Conservation (phyloP, 148 eudicot genomes). For the Beta vulgaris region DNA sequence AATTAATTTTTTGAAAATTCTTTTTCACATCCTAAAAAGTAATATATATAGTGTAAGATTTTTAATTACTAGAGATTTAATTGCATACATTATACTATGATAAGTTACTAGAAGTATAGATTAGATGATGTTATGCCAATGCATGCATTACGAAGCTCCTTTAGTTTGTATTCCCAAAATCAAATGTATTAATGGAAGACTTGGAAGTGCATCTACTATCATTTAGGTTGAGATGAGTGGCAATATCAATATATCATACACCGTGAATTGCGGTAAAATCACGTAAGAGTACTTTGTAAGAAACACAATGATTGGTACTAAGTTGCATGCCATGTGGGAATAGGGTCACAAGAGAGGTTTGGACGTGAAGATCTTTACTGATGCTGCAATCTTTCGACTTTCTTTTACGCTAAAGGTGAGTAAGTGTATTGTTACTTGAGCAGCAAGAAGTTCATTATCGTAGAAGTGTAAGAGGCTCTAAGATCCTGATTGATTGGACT, state of each 20-base stretch:
- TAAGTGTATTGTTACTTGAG: not conserved
- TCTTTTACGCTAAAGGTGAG: constrained; percentile 5
- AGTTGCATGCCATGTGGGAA: constrained; percentile 24
- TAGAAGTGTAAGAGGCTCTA: not conserved
- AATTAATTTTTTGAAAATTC: too few species aligned
- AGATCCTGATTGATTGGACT: not conserved
- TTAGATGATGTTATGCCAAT: too few species aligned
- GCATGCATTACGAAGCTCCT: too few species aligned
- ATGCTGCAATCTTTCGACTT: not conserved
- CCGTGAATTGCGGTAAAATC: constrained; percentile 30
- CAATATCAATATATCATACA: not conserved
- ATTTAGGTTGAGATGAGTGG: constrained; percentile 6
- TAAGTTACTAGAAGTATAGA: too few species aligned
- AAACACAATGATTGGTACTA: constrained; percentile 10
- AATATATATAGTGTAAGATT: too few species aligned
- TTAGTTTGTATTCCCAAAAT: too few species aligned
- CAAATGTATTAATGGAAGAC: too few species aligned
- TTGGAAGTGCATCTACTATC: not conserved
- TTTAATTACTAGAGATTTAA: too few species aligned
- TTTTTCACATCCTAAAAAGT: too few species aligned
- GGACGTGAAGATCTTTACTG: constrained; percentile 20
- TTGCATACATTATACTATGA: too few species aligned
- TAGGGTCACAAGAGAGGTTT: not conserved
- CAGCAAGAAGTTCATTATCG: not conserved
- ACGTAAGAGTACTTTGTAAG: constrained; percentile 16